Conservation (phyloP, 305 asterid species). For the Solanum aculeatissimum region DNA sequence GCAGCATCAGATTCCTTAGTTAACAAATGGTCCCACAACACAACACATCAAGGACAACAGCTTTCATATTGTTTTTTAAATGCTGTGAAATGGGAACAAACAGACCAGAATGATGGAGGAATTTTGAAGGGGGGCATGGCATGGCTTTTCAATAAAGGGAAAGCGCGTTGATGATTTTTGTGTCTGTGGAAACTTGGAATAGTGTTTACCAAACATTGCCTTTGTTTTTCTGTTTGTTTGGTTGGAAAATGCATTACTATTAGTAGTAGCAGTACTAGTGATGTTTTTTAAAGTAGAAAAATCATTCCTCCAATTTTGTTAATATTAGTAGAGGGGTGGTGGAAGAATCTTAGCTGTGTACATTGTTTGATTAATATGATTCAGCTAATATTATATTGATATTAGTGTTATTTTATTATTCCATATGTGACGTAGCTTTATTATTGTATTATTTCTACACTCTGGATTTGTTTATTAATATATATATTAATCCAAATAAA, state of each 20-base stretch:
- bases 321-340: conserved; percentile 7
- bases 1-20: background rate
- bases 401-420: background rate
- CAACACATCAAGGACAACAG: background rate
- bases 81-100: conserved; percentile 11
- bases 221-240: background rate
- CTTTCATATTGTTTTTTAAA: conserved; percentile 2
- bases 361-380: conserved; percentile 10
- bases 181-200: background rate
- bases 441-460: background rate
- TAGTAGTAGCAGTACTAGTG: background rate
- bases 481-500: no score
- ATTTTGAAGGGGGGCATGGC: background rate
- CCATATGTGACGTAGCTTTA: background rate
- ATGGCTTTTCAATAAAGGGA: background rate
- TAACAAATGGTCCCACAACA: background rate
- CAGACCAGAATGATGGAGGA: background rate
- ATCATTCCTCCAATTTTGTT: conserved; percentile 10
- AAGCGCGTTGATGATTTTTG: conserved; percentile 7
- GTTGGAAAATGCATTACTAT: background rate
- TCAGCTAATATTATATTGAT: background rate
- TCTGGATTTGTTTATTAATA: background rate
- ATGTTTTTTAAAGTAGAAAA: background rate
- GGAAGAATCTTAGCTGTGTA: conserved; percentile 27
- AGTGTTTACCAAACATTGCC: background rate